Percentiles rank a stretch among this genome's conserved stretches.
These are phyloP conservation scores for Echium plantagineum DNA, from an alignment of 257 asterid species.

Conservation along the genomic window DNA sequence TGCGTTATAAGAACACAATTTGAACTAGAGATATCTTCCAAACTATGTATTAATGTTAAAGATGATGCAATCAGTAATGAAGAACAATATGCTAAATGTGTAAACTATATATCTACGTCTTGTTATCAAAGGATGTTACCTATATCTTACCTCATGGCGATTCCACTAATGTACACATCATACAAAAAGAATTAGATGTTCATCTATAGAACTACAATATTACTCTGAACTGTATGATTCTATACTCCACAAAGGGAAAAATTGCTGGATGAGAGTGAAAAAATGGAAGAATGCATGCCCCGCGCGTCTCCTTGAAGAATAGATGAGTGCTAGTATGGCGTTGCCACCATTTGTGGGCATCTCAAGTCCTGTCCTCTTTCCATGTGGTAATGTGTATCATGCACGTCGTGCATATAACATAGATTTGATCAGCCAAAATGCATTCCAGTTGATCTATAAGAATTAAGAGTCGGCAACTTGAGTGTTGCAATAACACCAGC, in stretches of 20 bases:
- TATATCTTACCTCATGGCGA: not conserved
- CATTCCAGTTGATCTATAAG: constrained; percentile 59
- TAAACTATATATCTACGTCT: not conserved
- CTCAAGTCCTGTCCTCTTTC: not conserved
- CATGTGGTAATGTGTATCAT: not conserved
- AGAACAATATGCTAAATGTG: too few species aligned
- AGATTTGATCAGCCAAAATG: constrained; percentile 57
- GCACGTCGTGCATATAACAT: not conserved
- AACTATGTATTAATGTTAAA: too few species aligned
- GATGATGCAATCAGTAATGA: not conserved
- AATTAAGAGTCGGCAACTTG: constrained; percentile 60
- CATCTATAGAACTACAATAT: not conserved
- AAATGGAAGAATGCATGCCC: constrained; percentile 30
- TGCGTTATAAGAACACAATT: too few species aligned
- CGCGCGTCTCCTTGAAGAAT: constrained; percentile 13
- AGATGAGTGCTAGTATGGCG: not conserved
- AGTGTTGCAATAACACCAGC: constrained; percentile 66
- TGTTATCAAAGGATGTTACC: not conserved
- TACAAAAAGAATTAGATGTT: not conserved
- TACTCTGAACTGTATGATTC: constrained; percentile 1
- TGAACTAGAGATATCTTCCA: too few species aligned
- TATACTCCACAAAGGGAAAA: constrained; percentile 12
- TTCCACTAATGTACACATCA: not conserved
- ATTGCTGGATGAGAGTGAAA: constrained; percentile 6
- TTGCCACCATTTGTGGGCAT: not conserved